These are phyloP conservation scores for Effrenium voratum DNA, from an alignment of 73 alveolate genomes.

Conservation along the genomic window DNA sequence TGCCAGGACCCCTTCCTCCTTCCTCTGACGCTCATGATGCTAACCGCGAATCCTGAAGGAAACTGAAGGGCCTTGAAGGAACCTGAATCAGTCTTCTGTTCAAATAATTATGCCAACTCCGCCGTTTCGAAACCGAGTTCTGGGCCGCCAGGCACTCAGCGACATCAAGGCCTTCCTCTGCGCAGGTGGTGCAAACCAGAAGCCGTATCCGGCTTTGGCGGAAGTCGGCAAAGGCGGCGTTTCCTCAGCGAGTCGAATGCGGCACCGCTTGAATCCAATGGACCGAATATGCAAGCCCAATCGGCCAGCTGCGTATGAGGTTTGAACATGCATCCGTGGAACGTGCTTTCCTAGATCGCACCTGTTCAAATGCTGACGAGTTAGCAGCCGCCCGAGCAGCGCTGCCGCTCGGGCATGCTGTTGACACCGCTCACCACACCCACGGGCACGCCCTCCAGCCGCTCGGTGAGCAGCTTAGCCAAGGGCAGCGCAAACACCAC, in stretches of 20 bases:
- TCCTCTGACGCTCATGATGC: too few species aligned
- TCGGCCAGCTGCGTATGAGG: too few species aligned
- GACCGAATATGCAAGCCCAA: too few species aligned
- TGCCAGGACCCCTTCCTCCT: too few species aligned
- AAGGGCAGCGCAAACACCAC: conserved; percentile 41
- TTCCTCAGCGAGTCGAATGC: not conserved
- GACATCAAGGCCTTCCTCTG: conserved; percentile 83
- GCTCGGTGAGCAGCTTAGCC: not conserved
- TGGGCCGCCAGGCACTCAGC: conserved; percentile 37
- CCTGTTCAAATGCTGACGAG: too few species aligned
- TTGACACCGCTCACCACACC: conserved; percentile 58
- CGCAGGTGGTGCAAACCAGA: conserved; percentile 52
- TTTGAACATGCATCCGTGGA: too few species aligned
- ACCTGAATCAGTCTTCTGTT: too few species aligned
- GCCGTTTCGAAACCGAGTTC: too few species aligned
- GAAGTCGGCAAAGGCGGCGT: conserved; percentile 21
- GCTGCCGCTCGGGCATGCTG: conserved; percentile 26
- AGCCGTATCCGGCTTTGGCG: conserved; percentile 10
- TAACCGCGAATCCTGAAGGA: too few species aligned
- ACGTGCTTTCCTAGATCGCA: too few species aligned
- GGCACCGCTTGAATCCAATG: not conserved
- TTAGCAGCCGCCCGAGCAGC: not conserved
- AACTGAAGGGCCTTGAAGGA: too few species aligned
- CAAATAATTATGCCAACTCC: too few species aligned
- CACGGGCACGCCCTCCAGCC: conserved; percentile 14